Conservation (phyloP, 2,329 filamentous ascomycete species). For the Verruconis gallopava region DNA sequence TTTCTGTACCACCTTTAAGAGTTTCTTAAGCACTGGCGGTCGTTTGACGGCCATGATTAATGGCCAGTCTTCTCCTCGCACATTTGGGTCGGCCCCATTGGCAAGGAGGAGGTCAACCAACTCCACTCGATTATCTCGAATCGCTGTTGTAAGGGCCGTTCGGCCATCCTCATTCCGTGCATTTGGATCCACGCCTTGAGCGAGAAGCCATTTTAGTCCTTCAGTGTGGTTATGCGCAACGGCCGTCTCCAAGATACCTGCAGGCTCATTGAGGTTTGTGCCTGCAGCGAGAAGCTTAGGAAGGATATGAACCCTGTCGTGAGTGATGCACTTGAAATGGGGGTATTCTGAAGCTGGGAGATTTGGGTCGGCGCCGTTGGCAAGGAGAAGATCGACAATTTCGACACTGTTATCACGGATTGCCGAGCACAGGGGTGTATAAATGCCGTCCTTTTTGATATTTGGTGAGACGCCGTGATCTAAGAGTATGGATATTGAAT, state of each 20-base stretch:
- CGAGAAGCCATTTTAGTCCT: constrained; percentile 46
- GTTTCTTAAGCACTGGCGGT: constrained; percentile 44
- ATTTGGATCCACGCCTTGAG: constrained; percentile 47
- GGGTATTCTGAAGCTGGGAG: constrained; percentile 50
- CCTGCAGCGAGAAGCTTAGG: constrained; percentile 48
- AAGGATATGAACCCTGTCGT: constrained; percentile 48
- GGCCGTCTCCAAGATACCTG: constrained; percentile 53
- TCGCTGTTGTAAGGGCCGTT: constrained; percentile 53
- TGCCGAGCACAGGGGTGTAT: constrained; percentile 54
- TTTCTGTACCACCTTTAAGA: constrained; percentile 45
- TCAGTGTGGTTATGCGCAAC: constrained; percentile 49
- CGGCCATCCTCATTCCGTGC: constrained; percentile 42
- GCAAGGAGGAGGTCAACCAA: constrained; percentile 46
- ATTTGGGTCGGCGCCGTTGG: constrained; percentile 39
- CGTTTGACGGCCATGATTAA: constrained; percentile 54
- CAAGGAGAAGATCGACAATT: constrained; percentile 47
- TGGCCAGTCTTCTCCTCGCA: constrained; percentile 57
- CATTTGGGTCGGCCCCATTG: constrained; percentile 47
- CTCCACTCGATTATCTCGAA: constrained; percentile 45
- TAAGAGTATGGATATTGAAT: constrained; percentile 45
- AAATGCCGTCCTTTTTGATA: constrained; percentile 50
- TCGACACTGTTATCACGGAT: constrained; percentile 54
- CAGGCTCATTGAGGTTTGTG: constrained; percentile 44
- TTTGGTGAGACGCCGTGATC: constrained; percentile 49
- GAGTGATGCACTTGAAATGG: constrained; percentile 55